Evolutionary conservation across 2,329 filamentous ascomycete genomes (phyloP).

Genomic region (Colletotrichum somersetense): DNA sequence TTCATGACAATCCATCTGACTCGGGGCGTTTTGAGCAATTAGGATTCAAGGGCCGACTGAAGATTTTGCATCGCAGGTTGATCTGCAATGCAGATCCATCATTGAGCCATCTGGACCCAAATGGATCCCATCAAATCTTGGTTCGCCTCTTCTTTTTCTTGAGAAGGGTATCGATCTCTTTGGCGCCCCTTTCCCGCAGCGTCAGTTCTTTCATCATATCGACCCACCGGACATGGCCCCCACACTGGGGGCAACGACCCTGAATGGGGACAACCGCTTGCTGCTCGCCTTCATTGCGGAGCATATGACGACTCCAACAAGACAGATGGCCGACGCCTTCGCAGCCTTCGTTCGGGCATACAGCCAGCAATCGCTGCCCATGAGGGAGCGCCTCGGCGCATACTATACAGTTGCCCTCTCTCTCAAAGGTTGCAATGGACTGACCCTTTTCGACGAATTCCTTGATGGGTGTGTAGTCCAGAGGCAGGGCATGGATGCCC

Average conservation of each 20-base stretch:
- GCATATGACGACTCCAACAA: constrained; percentile 69
- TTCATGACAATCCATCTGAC: background rate
- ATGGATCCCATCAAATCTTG: constrained; percentile 43
- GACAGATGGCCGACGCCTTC: constrained; percentile 70
- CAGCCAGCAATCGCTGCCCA: constrained; percentile 65
- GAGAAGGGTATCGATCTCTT: constrained; percentile 77
- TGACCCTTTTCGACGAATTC: constrained; percentile 68
- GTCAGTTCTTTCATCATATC: constrained; percentile 87
- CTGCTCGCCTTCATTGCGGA: constrained; percentile 52
- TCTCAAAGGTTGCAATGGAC: constrained; percentile 67
- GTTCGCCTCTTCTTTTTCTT: constrained; percentile 48
- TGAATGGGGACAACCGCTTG: constrained; percentile 72
- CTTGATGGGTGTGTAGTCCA: constrained; percentile 68
- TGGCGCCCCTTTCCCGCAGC: constrained; percentile 76
- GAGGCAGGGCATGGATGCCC: constrained; percentile 66
- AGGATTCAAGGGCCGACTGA: constrained; percentile 4
- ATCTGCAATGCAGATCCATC: constrained; percentile 12
- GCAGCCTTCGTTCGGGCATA: constrained; percentile 67
- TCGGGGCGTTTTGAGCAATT: constrained; percentile 1
- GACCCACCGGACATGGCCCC: constrained; percentile 73
- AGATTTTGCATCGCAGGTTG: constrained; percentile 11
- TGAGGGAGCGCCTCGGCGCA: constrained; percentile 62
- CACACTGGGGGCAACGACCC: constrained; percentile 80
- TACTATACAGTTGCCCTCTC: constrained; percentile 66
- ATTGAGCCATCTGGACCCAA: background rate